Evolutionary conservation across 148 eudicot species (phyloP), one percentile per base, ranked within the genome.

Genomic region (Chenopodium berlandieri): DNA sequence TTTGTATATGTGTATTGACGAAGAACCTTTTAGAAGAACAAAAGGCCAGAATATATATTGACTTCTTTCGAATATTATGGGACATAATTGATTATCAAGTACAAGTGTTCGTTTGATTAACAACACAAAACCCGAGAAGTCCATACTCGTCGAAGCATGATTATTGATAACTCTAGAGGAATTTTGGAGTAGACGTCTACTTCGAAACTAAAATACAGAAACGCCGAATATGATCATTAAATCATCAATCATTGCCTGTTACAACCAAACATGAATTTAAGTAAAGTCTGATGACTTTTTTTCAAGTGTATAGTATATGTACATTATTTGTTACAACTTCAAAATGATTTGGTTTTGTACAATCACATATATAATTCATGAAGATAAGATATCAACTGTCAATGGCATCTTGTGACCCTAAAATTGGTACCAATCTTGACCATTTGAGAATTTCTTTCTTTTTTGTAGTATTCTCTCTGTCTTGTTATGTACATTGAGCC

Each of bases 401-500:
- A 48, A 48, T 48, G 52, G 52, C 52, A 10, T 48, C 52, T 48
- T 48, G 9, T 48, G 52, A 54, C 65, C 23, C n/a, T 19, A 62
- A 62, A 54, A 54, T n/a, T 34, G 25, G 3, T 44, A 17, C 54
- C 47, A 37, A 8, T 40, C 16, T 44, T 50, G 62, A 56, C 22
- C 62, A 44, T 30, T n/a, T 4, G 16, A 72, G 56, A 47, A 10
- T 47, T 47, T 23, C 34, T 23, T 47, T 25, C 32, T 48, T 73
- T 20, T 34, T 71, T 2, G 1, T 4, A 30, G 13, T 12, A 71
- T 71, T 17, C 22, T 5, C 46, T 34, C 11, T 9, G 14, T 50
- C 54, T 16, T 32, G 54, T 76, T 71, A 48, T 77, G 47, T 77
- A 82, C 84, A 71, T 31, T 27, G 63, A 16, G n/a, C 50, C 1